A percentile compares a stretch with the other conserved stretches of the same genome.
Evolutionary conservation across 2,329 filamentous ascomycete species (phyloP).

Genomic region (Trichoderma afroharzianum): DNA sequence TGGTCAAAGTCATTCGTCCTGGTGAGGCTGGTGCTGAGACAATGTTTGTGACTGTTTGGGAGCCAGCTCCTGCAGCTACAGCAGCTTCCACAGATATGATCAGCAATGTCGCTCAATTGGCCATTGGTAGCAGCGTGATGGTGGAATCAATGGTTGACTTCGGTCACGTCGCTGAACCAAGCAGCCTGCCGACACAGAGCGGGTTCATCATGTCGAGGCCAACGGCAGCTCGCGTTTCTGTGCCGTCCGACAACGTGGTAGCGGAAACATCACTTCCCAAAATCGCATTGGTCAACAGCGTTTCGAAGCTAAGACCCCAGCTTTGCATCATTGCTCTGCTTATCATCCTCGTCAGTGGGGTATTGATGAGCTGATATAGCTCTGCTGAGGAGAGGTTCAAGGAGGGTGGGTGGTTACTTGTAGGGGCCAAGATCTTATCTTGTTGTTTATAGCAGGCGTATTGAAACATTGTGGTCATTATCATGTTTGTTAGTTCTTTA

Average conservation of each 20-base stretch:
- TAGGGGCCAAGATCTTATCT: constrained; percentile 16
- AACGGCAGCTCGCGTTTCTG: not conserved
- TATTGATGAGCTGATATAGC: not conserved
- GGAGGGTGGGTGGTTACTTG: not conserved
- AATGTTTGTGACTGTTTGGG: constrained; percentile 19
- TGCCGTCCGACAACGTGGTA: not conserved
- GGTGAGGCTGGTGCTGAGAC: constrained; percentile 23
- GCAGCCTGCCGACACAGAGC: not conserved
- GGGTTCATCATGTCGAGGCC: not conserved
- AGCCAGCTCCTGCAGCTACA: constrained; percentile 18
- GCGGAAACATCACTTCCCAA: not conserved
- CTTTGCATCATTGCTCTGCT: not conserved
- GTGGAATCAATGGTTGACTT: not conserved
- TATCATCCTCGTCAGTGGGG: not conserved
- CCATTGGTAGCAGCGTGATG: not conserved
- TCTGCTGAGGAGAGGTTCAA: not conserved
- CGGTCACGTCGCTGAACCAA: not conserved
- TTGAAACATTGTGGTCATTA: constrained; percentile 19
- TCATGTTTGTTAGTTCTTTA: constrained; percentile 19
- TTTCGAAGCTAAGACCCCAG: not conserved
- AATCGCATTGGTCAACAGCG: not conserved
- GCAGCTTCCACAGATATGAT: not conserved
- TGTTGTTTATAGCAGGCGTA: constrained; percentile 21
- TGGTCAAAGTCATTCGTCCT: constrained; percentile 27
- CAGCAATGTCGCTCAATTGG: not conserved